phyloP scores from a whole-genome alignment of 2,329 filamentous ascomycete genomes.

The Xylariaceae sp. region DNA sequence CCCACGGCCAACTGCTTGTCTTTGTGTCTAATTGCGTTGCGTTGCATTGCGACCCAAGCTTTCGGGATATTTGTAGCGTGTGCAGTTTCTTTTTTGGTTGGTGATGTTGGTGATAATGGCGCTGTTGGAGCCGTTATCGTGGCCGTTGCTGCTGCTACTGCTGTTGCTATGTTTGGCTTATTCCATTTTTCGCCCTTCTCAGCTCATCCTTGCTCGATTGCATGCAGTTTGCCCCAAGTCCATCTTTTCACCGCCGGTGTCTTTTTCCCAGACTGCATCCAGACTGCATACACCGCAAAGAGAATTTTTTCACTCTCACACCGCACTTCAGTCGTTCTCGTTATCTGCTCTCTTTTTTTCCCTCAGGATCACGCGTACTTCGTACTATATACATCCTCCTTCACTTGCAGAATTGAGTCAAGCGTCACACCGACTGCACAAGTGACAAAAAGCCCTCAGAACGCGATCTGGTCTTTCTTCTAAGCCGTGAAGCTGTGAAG shows the following conservation, averaged over 20 bases:
- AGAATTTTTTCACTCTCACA: conserved; percentile 1
- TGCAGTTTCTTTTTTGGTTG: background rate
- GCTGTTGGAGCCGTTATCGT: too few relatives aligned
- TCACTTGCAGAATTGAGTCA: conserved; percentile 16
- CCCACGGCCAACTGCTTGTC: background rate
- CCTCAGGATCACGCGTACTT: conserved; percentile 2
- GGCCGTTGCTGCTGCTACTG: background rate
- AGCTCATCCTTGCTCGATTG: conserved; percentile 7
- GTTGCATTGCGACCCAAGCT: background rate
- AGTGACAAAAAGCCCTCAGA: conserved; percentile 15
- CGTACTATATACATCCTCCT: conserved; percentile 21
- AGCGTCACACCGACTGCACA: conserved; percentile 25
- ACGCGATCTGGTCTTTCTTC: background rate
- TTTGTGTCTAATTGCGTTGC: background rate
- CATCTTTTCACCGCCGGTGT: conserved; percentile 3
- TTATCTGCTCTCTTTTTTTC: background rate
- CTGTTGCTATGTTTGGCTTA: background rate
- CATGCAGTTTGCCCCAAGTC: background rate
- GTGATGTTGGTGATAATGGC: background rate
- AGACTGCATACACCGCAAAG: conserved; percentile 6
- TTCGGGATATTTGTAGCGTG: background rate
- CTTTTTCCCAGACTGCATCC: background rate
- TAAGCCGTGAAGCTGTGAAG: conserved; percentile 6
- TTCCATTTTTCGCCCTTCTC: conserved; percentile 3
- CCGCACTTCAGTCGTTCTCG: conserved; percentile 4